phyloP scores from a whole-genome alignment of 441 rosid species.

The Adansonia rubrostipa region DNA sequence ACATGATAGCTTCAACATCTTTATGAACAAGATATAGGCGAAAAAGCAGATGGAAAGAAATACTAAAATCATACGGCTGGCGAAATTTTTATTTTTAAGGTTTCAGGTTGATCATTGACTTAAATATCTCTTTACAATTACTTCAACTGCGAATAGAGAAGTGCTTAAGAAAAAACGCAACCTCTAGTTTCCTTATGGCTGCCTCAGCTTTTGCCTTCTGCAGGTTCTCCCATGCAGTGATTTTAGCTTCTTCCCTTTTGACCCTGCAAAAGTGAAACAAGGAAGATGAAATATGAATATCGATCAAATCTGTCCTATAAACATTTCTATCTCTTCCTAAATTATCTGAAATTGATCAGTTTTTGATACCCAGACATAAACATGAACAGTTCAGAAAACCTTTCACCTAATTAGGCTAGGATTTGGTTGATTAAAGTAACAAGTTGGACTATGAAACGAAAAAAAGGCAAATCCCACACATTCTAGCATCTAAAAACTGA shows the following conservation, averaged over 20 bases:
- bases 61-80: background rate
- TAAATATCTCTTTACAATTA: background rate
- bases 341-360: background rate
- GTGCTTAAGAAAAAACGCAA: conserved; percentile 27
- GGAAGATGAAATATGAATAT: conserved; percentile 16
- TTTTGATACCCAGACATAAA: no score
- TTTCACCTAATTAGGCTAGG: background rate
- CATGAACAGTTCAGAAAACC: background rate
- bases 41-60: conserved; percentile 13
- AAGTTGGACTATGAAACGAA: background rate
- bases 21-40: background rate
- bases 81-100: background rate
- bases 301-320: background rate
- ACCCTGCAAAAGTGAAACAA: conserved; percentile 42
- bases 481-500: background rate
- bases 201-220: conserved; percentile 96
- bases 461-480: conserved; percentile 3
- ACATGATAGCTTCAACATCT: background rate
- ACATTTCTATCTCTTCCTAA: background rate
- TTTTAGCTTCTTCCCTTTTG: conserved; percentile 85
- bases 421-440: background rate
- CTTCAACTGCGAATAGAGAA: background rate
- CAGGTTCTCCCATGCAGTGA: conserved; percentile 89
- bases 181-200: conserved; percentile 87
- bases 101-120: conserved; percentile 10